Evolutionary conservation across 495 filamentous ascomycete species (phyloP), one percentile per base, ranked within the genome.

Genomic region (Penicillium silybi): DNA sequence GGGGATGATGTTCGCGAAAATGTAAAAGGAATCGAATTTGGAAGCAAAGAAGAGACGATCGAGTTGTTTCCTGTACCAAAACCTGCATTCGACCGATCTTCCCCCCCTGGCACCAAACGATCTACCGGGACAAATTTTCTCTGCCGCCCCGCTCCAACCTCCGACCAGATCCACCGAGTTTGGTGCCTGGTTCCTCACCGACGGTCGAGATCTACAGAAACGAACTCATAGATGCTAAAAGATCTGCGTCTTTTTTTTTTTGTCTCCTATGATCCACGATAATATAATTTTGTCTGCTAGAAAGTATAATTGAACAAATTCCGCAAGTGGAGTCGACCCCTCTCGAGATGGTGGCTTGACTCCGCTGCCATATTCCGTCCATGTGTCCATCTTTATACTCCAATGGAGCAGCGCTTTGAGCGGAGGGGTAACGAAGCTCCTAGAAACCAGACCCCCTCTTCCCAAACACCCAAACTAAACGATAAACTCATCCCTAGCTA

Each of bases 91-190:
- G 19, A 22, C 32, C 6, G 25, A 37, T 15, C 29, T 50, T 18
- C 23, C 42, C 23, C 42, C 49, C 47, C 23, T 51, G 40, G 48
- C 10, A 41, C 41, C 32, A 52, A 46, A 56, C 29, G 57, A 63
- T 65, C 52, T 41, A 46, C 57, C 61, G 48, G 59, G 57, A 52
- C 55, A 61, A 65, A 66, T 63, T 66, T 65, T 61, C 56, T 62
- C 55, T 63, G 48, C 57, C 60, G 63, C 63, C 63, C 63, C 63
- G 63, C 63, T 52, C 56, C 29, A 42, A 40, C 50, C 53, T 61
- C 52, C 51, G 54, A 50, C 39, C 37, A 38, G 56, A 60, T 64
- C 60, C 60, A 66, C 63, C 52, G 26, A 27, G 34, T 48, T 58
- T 40, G 49, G 56, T 62, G 51, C 54, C 50, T 52, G 48, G 56